phyloP scores from a whole-genome alignment of 345 rosid species.

The Trapa bicornis region DNA sequence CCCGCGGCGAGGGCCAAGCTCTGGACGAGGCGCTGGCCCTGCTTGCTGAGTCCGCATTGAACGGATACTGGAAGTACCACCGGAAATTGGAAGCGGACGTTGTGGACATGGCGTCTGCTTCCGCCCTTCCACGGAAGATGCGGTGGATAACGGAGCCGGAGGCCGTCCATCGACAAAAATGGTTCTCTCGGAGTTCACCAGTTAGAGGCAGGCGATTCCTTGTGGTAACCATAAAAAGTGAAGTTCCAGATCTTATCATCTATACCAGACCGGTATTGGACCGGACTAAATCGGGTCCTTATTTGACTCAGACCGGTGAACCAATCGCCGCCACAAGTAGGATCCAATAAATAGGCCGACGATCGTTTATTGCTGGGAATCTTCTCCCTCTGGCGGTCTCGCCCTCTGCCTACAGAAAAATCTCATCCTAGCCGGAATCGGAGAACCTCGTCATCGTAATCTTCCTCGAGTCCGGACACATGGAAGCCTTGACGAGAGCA shows the following conservation, averaged over 20 bases:
- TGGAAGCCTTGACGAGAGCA: conserved; percentile 51
- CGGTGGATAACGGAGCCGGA: conserved; percentile 6
- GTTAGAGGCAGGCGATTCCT: neutral
- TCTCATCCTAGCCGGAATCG: neutral
- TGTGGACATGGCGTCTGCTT: conserved; percentile 10
- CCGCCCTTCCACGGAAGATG: conserved; percentile 6
- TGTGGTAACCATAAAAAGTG: too few species aligned
- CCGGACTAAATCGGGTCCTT: too few species aligned
- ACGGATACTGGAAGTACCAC: conserved; percentile 1
- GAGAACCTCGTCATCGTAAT: neutral
- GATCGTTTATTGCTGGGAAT: neutral
- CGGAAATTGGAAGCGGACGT: conserved; percentile 3
- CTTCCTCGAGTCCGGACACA: conserved; percentile 5
- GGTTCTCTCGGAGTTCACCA: neutral
- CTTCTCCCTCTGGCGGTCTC: neutral
- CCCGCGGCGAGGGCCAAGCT: conserved; percentile 27
- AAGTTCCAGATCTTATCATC: neutral
- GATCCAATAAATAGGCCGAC: neutral
- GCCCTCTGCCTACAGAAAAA: neutral
- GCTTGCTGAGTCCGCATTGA: conserved; percentile 33
- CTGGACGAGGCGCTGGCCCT: conserved; percentile 42
- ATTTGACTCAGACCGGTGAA: too few species aligned
- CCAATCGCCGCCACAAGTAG: neutral
- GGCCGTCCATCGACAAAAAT: neutral
- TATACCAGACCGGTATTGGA: neutral